Evolutionary conservation across 73 alveolate genomes (phyloP).

Genomic region (Paramecium tetraurelia): DNA sequence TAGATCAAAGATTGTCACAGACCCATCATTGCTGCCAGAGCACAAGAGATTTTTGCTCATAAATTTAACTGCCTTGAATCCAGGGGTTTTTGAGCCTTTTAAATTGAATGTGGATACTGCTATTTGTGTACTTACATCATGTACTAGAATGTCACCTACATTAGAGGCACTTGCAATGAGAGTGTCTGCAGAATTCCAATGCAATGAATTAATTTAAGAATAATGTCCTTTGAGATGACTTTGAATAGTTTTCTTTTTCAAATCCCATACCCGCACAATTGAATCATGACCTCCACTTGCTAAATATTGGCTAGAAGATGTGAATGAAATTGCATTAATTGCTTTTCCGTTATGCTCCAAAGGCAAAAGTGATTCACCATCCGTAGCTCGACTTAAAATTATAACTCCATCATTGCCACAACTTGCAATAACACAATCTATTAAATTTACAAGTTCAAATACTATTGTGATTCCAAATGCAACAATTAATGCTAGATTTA

Average conservation of each 20-base stretch:
- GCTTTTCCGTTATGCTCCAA: constrained; percentile 32
- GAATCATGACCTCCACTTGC: constrained; percentile 53
- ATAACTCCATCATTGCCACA: constrained; percentile 32
- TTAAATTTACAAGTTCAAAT: background rate
- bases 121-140: background rate
- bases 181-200: constrained; percentile 23
- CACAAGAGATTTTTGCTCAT: background rate
- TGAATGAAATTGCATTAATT: constrained; percentile 15
- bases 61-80: constrained; percentile 18
- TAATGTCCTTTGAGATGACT: constrained; percentile 43
- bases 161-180: constrained; percentile 33
- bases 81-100: constrained; percentile 30
- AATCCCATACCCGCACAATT: constrained; percentile 45
- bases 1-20: background rate
- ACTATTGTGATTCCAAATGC: constrained; percentile 48
- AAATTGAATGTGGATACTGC: background rate
- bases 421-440: constrained; percentile 38
- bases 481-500: constrained; percentile 17
- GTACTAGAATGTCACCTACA: constrained; percentile 32
- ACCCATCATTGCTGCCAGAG: constrained; percentile 37
- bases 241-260: constrained; percentile 31
- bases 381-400: background rate
- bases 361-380: background rate
- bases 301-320: constrained; percentile 13
- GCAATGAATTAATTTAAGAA: background rate